Evolutionary conservation across 805 yeast genomes (phyloP).

Genomic region (Allodekkera sacchari): DNA sequence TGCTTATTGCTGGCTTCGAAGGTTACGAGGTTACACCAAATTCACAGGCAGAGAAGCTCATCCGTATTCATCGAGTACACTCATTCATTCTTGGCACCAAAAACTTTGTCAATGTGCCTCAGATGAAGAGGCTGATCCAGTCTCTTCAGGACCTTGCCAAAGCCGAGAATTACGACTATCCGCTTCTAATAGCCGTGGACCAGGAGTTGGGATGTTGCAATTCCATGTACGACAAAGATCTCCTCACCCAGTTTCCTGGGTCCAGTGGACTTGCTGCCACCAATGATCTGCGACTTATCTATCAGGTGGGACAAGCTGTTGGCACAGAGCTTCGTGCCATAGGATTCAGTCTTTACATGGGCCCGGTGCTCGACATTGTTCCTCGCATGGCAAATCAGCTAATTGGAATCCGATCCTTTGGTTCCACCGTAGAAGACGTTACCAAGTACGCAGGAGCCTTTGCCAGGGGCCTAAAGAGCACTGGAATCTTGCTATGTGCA

Average conservation of each 20-base stretch:
- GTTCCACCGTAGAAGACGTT: slow-evolving; percentile 52
- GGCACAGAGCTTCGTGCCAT: slow-evolving; percentile 45
- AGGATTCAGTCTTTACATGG: slow-evolving; percentile 48
- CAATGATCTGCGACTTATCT: slow-evolving; percentile 38
- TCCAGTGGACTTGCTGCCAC: slow-evolving; percentile 59
- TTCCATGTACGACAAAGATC: slow-evolving; percentile 43
- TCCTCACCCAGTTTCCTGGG: slow-evolving; percentile 51
- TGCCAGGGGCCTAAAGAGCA: slow-evolving; percentile 44
- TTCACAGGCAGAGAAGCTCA: slow-evolving; percentile 40
- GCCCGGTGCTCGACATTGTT: slow-evolving; percentile 57
- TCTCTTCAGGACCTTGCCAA: slow-evolving; percentile 49
- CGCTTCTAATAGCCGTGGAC: slow-evolving; percentile 49
- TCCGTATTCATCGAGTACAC: slow-evolving; percentile 41
- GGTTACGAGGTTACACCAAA: slow-evolving; percentile 41
- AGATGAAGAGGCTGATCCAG: slow-evolving; percentile 39
- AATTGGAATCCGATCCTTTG: slow-evolving; percentile 54
- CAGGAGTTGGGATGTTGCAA: slow-evolving; percentile 61
- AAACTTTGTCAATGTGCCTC: slow-evolving; percentile 41
- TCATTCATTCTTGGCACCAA: slow-evolving; percentile 44
- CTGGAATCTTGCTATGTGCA: slow-evolving; percentile 47
- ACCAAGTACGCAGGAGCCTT: slow-evolving; percentile 44
- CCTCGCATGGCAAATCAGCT: slow-evolving; percentile 47
- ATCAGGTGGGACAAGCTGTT: slow-evolving; percentile 44
- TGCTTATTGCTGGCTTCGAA: slow-evolving; percentile 51
- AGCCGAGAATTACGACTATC: slow-evolving; percentile 40